A percentile compares a stretch with the other conserved stretches of the same genome.
These are phyloP conservation scores for Testicularia cyperi DNA, from an alignment of 1,284 basidiomycete species.

Conservation along the genomic window DNA sequence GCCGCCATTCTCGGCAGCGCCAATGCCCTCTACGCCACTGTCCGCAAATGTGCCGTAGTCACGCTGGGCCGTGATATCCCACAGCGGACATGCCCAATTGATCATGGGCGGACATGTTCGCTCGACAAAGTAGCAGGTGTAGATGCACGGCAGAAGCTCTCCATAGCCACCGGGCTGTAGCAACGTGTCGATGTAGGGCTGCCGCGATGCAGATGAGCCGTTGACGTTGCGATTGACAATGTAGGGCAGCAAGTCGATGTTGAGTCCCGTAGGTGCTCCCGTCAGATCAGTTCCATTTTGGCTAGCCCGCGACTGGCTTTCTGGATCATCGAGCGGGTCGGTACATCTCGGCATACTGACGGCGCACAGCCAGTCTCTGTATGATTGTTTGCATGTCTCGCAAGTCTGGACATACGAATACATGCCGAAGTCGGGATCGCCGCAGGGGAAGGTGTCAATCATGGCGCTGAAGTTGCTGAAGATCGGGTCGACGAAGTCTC, in stretches of 20 bases:
- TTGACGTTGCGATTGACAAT: constrained; percentile 51
- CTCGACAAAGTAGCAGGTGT: constrained; percentile 54
- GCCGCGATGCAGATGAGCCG: constrained; percentile 29
- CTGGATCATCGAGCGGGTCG: constrained; percentile 45
- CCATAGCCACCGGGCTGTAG: constrained; percentile 48
- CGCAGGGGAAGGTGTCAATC: constrained; percentile 62
- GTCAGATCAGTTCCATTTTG: constrained; percentile 43
- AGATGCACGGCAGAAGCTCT: constrained; percentile 57
- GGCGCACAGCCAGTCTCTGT: constrained; percentile 61
- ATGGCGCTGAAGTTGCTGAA: constrained; percentile 60
- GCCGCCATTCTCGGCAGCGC: constrained; percentile 50
- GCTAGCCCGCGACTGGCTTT: constrained; percentile 36
- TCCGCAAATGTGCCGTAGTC: constrained; percentile 59
- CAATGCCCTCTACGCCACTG: constrained; percentile 43
- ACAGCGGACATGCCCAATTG: constrained; percentile 52
- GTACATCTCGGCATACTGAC: constrained; percentile 61
- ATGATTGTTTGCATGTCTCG: constrained; percentile 58
- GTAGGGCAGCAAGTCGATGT: constrained; percentile 50
- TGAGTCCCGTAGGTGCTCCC: constrained; percentile 40
- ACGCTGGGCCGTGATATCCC: constrained; percentile 55
- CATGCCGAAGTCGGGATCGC: constrained; percentile 50
- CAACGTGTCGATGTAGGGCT: constrained; percentile 47
- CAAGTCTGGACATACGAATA: constrained; percentile 61
- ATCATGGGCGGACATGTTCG: constrained; percentile 54
- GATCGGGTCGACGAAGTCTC: constrained; percentile 53